Evolutionary conservation across 352 stramenopile genomes (phyloP).

Genomic region (Phytophthora cajani): DNA sequence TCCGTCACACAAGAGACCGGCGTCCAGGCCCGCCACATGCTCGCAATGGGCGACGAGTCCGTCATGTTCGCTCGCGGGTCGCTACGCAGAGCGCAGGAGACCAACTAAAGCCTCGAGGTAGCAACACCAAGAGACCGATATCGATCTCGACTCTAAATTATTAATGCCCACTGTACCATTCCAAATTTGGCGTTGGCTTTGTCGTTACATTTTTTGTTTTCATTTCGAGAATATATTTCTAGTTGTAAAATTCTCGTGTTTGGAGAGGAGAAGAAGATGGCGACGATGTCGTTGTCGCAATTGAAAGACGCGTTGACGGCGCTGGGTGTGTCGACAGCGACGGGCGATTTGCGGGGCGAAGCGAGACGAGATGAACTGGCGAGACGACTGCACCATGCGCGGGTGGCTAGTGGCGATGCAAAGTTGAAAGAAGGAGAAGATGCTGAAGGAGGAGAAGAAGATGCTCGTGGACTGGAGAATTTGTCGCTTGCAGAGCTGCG

Average conservation of each 20-base stretch:
- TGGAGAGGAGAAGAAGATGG: not conserved
- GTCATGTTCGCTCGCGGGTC: slow-evolving; percentile 15
- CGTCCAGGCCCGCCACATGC: slow-evolving; percentile 16
- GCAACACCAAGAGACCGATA: not conserved
- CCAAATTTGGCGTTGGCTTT: not conserved
- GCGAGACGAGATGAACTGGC: slow-evolving; percentile 40
- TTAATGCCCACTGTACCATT: not conserved
- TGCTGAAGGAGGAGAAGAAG: not conserved
- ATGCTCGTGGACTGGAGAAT: slow-evolving; percentile 2
- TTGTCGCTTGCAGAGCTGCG: slow-evolving; percentile 46
- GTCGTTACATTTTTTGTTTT: slow-evolving; percentile 7
- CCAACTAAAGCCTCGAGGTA: not conserved
- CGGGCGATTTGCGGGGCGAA: slow-evolving; percentile 42
- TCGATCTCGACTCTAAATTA: slow-evolving; percentile 2
- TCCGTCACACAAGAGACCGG: slow-evolving; percentile 7
- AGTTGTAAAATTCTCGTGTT: too few relatives aligned
- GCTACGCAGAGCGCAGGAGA: slow-evolving; percentile 1
- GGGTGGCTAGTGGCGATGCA: slow-evolving; percentile 1
- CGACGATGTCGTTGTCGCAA: slow-evolving; percentile 29
- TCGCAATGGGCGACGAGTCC: slow-evolving; percentile 23
- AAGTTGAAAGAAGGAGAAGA: not conserved
- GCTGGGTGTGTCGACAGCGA: slow-evolving; percentile 45
- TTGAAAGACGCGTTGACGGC: slow-evolving; percentile 45
- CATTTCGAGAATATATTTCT: not conserved
- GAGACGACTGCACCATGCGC: slow-evolving; percentile 28